Percentiles rank a stretch among this genome's conserved stretches.
phyloP scores from a whole-genome alignment of 2,329 filamentous ascomycete species.

The Ophiostoma triangulosporum region DNA sequence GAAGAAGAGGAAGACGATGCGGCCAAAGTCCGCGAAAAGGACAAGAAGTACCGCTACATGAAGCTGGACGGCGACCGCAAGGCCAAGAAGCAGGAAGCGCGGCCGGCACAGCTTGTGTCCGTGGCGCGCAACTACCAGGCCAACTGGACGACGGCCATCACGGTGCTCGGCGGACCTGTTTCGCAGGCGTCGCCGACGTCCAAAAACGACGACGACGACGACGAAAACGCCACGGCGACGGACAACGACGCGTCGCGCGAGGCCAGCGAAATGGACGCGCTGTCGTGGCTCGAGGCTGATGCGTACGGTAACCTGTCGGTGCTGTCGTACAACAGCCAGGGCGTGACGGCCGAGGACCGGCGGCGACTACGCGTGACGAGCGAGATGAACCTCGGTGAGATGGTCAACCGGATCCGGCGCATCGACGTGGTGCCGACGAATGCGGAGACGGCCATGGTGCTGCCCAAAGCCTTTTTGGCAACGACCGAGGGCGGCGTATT shows the following conservation, averaged over 20 bases:
- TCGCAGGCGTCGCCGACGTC: background rate
- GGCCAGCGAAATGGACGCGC: background rate
- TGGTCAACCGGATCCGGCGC: constrained; percentile 76
- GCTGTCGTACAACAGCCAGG: constrained; percentile 57
- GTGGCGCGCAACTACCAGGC: constrained; percentile 69
- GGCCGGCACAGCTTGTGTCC: constrained; percentile 47
- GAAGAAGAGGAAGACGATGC: background rate
- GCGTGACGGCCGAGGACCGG: constrained; percentile 61
- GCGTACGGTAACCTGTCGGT: constrained; percentile 79
- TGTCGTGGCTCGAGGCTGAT: constrained; percentile 68
- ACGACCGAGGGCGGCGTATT: constrained; percentile 91
- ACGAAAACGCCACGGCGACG: background rate
- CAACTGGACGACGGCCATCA: constrained; percentile 68
- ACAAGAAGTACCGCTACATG: constrained; percentile 12
- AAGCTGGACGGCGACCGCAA: background rate
- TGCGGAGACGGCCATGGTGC: constrained; percentile 49
- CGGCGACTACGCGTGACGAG: constrained; percentile 58
- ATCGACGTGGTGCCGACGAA: constrained; percentile 50
- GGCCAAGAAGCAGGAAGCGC: constrained; percentile 21
- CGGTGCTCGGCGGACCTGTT: constrained; percentile 44
- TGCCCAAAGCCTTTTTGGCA: constrained; percentile 74
- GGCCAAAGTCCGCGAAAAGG: background rate
- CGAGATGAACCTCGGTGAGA: constrained; percentile 79
- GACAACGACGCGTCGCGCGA: background rate
- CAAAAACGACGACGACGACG: background rate